Evolutionary conservation across 176 grass and related monocot species (phyloP).

Genomic region (Hyparrhenia diplandra): DNA sequence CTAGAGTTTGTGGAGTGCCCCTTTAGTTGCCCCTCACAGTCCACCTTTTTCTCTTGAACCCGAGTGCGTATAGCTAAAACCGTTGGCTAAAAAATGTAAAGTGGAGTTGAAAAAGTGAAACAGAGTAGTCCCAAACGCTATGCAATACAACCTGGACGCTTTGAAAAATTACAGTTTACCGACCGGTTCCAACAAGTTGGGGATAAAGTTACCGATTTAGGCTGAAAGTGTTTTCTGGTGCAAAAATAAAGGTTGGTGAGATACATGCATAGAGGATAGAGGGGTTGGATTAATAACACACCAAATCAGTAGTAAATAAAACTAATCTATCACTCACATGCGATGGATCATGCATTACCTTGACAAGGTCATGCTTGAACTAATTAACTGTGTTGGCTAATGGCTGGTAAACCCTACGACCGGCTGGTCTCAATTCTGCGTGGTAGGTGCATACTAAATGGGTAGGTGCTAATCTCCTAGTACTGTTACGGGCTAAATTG

Average conservation of each 20-base stretch:
- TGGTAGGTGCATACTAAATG: not conserved
- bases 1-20: too few species aligned
- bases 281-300: too few species aligned
- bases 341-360: not conserved
- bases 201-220: not conserved
- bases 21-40: too few species aligned
- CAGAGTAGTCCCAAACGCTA: too few species aligned
- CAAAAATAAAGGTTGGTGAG: not conserved
- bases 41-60: too few species aligned
- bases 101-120: too few species aligned
- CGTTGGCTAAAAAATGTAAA: too few species aligned
- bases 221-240: not conserved
- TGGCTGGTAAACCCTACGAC: conserved; percentile 4
- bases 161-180: not conserved
- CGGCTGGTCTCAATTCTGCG: not conserved
- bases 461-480: not conserved
- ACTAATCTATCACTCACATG: not conserved
- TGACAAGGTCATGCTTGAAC: conserved; percentile 10
- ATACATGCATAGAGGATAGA: not conserved
- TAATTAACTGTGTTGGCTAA: not conserved
- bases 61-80: too few species aligned
- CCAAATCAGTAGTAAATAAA: not conserved
- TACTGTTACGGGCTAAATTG: not conserved
- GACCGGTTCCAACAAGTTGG: not conserved
- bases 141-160: too few species aligned